A percentile compares a stretch with the other conserved stretches of the same genome.
Evolutionary conservation across 257 asterid species (phyloP).

Genomic region (Gardenia jasminoides): DNA sequence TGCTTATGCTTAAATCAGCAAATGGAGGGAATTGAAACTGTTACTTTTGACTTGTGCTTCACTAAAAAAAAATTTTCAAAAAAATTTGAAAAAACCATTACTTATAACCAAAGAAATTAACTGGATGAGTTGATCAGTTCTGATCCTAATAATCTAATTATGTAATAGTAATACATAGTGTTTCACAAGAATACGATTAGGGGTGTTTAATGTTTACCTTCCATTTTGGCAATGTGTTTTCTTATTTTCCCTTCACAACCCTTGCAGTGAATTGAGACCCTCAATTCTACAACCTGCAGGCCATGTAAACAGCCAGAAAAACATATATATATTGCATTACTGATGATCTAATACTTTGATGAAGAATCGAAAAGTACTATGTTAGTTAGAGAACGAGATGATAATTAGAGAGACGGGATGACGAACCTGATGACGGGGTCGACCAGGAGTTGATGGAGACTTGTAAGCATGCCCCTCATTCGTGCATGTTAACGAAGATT

Average conservation of each 20-base stretch:
- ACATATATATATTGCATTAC: not conserved
- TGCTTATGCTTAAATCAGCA: not conserved
- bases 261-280: conserved; percentile 93
- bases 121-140: not conserved
- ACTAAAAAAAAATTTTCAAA: not conserved
- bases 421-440: conserved; percentile 16
- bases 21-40: not conserved
- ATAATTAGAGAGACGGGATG: not conserved
- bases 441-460: conserved; percentile 17
- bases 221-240: conserved; percentile 85
- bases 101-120: not conserved
- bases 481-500: conserved; percentile 9
- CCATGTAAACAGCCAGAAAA: not conserved
- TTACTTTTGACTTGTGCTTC: not conserved
- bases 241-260: conserved; percentile 91
- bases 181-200: not conserved
- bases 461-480: conserved; percentile 5
- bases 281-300: conserved; percentile 73
- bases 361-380: not conserved
- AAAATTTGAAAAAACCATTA: not conserved
- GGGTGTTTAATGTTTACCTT: conserved; percentile 44
- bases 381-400: not conserved
- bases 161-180: not conserved
- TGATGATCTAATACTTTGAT: not conserved
- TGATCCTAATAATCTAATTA: not conserved